phyloP scores from a whole-genome alignment of 768 basidiomycete species.

The Tephrocybe sp. region DNA sequence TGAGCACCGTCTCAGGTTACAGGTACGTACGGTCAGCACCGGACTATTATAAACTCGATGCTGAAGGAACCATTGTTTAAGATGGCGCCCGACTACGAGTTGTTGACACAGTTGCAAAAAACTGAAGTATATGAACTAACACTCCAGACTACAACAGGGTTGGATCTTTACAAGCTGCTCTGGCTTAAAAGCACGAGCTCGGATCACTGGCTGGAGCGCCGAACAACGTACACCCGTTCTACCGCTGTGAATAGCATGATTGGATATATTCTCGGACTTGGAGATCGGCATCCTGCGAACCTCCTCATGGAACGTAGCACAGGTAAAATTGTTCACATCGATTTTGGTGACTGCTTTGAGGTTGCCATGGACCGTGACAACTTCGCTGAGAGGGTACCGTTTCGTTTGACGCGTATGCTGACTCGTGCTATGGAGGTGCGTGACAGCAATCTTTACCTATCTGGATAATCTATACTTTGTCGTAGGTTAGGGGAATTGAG shows the following conservation, averaged over 20 bases:
- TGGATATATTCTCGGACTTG: conserved; percentile 93
- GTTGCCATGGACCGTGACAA: conserved; percentile 97
- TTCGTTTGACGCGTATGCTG: conserved; percentile 96
- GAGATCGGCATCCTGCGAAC: conserved; percentile 96
- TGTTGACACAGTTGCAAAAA: conserved; percentile 89
- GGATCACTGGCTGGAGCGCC: conserved; percentile 95
- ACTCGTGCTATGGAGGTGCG: conserved; percentile 96
- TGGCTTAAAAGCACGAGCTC: conserved; percentile 96
- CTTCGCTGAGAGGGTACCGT: conserved; percentile 97
- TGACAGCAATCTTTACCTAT: not conserved
- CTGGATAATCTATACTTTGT: conserved; percentile 8
- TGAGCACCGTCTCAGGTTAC: conserved; percentile 95
- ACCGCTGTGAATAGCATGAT: conserved; percentile 98
- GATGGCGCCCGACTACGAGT: conserved; percentile 99
- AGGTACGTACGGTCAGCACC: no score
- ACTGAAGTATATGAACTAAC: conserved; percentile 99
- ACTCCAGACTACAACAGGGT: conserved; percentile 94
- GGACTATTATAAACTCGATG: no score
- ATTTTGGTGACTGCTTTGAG: conserved; percentile 97
- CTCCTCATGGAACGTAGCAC: conserved; percentile 85
- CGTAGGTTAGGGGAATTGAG: conserved; percentile 91
- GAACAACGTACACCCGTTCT: conserved; percentile 92
- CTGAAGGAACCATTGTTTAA: no score
- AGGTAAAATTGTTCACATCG: conserved; percentile 94
- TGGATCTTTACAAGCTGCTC: conserved; percentile 92